Percentiles rank a stretch among this genome's conserved stretches.
Conservation (phyloP, 2,329 filamentous ascomycete species). For the Aspergillus terreus region DNA sequence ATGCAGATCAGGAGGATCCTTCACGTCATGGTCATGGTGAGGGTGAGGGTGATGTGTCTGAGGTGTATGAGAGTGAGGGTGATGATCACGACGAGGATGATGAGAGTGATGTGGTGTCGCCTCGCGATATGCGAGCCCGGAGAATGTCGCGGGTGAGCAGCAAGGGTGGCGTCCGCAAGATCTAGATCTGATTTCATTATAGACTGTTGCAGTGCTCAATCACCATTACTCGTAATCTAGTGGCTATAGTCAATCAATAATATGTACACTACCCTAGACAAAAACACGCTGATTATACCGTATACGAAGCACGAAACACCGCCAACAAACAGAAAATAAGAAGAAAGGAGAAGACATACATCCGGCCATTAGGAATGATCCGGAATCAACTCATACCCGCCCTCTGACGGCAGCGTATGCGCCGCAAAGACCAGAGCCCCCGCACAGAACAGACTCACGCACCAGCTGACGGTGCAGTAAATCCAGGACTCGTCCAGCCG, state of each 20-base stretch:
- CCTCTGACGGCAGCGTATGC: conserved; percentile 70
- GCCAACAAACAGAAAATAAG: not conserved
- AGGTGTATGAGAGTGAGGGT: not conserved
- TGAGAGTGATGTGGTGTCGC: not conserved
- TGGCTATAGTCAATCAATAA: not conserved
- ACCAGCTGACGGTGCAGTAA: conserved; percentile 63
- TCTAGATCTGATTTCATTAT: not conserved
- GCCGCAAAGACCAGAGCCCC: conserved; percentile 63
- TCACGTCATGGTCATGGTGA: not conserved
- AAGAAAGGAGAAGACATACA: not conserved
- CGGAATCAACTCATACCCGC: conserved; percentile 77
- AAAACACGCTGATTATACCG: not conserved
- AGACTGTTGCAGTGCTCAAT: too few species aligned
- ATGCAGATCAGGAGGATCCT: not conserved
- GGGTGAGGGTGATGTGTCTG: not conserved
- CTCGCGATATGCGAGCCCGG: too few species aligned
- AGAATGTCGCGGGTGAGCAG: not conserved
- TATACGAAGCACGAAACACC: not conserved
- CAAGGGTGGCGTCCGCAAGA: conserved; percentile 8
- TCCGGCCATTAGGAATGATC: conserved; percentile 24
- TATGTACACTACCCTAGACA: not conserved
- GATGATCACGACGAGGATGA: not conserved
- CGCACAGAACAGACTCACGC: conserved; percentile 50
- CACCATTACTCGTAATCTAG: too few species aligned
- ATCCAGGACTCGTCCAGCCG: conserved; percentile 74